These are phyloP conservation scores for Fusarium nurragi DNA, from an alignment of 2,329 filamentous ascomycete species.

Conservation along the genomic window DNA sequence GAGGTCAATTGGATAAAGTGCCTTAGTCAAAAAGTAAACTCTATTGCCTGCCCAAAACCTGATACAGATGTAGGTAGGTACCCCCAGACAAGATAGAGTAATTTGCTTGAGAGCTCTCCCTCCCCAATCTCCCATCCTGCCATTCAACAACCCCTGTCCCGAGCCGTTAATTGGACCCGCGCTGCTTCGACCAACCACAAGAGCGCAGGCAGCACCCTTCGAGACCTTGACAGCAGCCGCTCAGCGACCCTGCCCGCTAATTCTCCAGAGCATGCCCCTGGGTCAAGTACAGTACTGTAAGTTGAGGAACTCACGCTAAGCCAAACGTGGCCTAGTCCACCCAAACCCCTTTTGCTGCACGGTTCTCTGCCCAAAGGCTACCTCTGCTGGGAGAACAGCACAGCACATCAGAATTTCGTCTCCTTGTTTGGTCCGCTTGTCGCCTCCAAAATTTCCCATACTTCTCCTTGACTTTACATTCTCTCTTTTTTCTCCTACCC, in stretches of 20 bases:
- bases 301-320: conserved; percentile 37
- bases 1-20: background rate
- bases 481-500: conserved; percentile 39
- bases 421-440: conserved; percentile 43
- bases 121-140: conserved; percentile 41
- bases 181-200: conserved; percentile 36
- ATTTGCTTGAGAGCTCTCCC: conserved; percentile 38
- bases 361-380: conserved; percentile 40
- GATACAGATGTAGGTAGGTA: background rate
- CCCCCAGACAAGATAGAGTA: conserved; percentile 21
- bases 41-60: background rate
- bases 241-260: conserved; percentile 44
- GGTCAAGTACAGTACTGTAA: conserved; percentile 36
- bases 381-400: conserved; percentile 46
- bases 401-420: conserved; percentile 50
- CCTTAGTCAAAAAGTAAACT: conserved; percentile 12
- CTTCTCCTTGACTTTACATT: conserved; percentile 42
- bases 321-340: conserved; percentile 39
- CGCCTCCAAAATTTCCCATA: conserved; percentile 47
- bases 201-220: background rate
- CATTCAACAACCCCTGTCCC: conserved; percentile 33
- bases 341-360: conserved; percentile 50
- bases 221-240: conserved; percentile 18
- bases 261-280: conserved; percentile 43
- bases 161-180: conserved; percentile 39